These are phyloP conservation scores for Penicillium expansum DNA, from an alignment of 2,329 filamentous ascomycete species.

Conservation along the genomic window DNA sequence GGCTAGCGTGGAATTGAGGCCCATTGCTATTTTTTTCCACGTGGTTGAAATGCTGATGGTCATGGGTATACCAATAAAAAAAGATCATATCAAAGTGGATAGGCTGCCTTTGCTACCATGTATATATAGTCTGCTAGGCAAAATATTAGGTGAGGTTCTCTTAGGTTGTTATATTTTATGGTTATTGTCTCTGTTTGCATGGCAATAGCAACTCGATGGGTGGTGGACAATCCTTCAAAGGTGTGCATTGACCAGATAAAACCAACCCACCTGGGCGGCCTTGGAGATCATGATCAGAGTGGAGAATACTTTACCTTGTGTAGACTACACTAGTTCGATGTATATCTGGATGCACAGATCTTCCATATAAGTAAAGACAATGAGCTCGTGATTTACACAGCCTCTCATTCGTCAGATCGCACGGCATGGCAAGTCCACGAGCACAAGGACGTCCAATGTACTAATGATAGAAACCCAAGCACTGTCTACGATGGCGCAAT, in stretches of 20 bases:
- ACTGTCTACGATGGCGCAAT: not conserved
- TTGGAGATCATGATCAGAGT: not conserved
- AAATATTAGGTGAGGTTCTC: no score
- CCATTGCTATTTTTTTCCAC: not conserved
- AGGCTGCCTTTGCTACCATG: not conserved
- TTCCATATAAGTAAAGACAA: not conserved
- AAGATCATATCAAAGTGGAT: not conserved
- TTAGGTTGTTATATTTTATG: not conserved
- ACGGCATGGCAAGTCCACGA: not conserved
- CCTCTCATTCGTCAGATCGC: not conserved
- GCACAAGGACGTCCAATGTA: not conserved
- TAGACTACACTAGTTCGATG: not conserved
- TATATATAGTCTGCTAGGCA: not conserved
- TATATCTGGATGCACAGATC: not conserved
- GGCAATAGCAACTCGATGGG: not conserved
- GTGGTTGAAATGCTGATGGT: not conserved
- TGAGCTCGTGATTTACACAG: not conserved
- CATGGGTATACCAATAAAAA: no score
- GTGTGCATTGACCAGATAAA: not conserved
- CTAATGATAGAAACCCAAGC: not conserved
- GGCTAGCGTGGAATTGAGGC: not conserved
- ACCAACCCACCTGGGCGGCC: no score
- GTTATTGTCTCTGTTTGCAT: not conserved
- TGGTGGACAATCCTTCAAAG: not conserved
- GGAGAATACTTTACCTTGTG: not conserved